These are phyloP conservation scores for Mitragyna speciosa DNA, from an alignment of 257 asterid genomes.

Conservation along the genomic window DNA sequence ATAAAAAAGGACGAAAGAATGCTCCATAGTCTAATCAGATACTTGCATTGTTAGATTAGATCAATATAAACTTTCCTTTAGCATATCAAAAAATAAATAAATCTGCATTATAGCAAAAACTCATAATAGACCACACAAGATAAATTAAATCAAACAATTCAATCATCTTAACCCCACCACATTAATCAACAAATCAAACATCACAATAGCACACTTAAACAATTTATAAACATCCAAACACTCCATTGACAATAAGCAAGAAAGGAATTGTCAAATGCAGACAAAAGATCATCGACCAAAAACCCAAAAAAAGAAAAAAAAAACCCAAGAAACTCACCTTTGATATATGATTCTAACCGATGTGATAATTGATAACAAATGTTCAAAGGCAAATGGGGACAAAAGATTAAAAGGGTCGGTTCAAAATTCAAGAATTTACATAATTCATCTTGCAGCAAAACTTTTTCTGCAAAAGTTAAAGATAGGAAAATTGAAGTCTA, in stretches of 20 bases:
- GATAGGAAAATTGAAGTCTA: background rate
- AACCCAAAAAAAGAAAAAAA: background rate
- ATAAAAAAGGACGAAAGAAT: background rate
- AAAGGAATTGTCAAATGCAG: background rate
- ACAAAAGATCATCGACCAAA: background rate
- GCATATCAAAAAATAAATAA: background rate
- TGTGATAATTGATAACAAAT: background rate
- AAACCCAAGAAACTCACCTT: background rate
- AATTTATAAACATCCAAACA: background rate
- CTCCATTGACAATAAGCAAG: background rate
- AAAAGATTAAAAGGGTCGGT: background rate
- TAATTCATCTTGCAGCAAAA: background rate
- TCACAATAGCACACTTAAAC: background rate
- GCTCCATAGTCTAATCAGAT: background rate
- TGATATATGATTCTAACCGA: no score
- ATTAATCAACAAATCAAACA: background rate
- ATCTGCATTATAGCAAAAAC: background rate
- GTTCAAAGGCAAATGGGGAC: background rate
- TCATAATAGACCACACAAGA: background rate
- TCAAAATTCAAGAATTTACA: background rate
- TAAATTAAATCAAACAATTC: background rate
- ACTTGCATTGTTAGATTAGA: background rate
- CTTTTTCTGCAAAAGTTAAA: background rate
- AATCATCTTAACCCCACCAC: constrained; percentile 3
- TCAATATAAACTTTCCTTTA: background rate